Evolutionary conservation across 179 eudicot genomes (phyloP).

Genomic region (Monotropa hypopitys): DNA sequence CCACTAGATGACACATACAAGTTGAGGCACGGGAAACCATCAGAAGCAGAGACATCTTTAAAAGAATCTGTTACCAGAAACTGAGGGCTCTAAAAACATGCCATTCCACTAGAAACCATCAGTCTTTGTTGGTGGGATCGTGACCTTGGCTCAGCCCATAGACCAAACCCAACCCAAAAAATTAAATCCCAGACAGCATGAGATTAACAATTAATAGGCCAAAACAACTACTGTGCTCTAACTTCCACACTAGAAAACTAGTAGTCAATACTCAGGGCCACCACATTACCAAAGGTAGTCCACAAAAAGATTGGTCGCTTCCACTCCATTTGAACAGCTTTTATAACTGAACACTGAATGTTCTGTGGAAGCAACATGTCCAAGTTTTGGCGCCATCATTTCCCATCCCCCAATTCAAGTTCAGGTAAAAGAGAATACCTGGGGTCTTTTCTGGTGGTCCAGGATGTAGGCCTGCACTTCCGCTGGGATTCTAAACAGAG

Average conservation of each 20-base stretch:
- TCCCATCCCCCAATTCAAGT: background rate
- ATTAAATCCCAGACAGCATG: background rate
- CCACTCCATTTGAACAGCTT: background rate
- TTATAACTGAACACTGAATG: background rate
- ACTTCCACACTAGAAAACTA: background rate
- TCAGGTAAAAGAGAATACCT: slow-evolving; percentile 29
- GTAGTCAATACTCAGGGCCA: background rate
- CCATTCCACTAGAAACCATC: background rate
- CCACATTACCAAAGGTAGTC: background rate
- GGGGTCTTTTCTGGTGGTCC: slow-evolving; percentile 80
- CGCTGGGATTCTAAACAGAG: slow-evolving; percentile 43
- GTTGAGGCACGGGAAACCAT: background rate
- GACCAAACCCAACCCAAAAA: background rate
- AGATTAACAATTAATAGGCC: background rate
- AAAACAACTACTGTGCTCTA: background rate
- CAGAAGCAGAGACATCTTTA: background rate
- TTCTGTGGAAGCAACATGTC: background rate
- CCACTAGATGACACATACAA: slow-evolving; percentile 26
- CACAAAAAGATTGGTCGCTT: background rate
- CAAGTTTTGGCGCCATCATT: background rate
- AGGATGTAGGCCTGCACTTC: slow-evolving; percentile 43
- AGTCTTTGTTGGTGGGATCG: background rate
- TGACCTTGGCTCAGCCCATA: background rate
- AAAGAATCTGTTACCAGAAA: background rate
- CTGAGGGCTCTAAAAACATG: background rate